Conservation (phyloP, 2,329 filamentous ascomycete genomes). For the Alternaria metachromatica region DNA sequence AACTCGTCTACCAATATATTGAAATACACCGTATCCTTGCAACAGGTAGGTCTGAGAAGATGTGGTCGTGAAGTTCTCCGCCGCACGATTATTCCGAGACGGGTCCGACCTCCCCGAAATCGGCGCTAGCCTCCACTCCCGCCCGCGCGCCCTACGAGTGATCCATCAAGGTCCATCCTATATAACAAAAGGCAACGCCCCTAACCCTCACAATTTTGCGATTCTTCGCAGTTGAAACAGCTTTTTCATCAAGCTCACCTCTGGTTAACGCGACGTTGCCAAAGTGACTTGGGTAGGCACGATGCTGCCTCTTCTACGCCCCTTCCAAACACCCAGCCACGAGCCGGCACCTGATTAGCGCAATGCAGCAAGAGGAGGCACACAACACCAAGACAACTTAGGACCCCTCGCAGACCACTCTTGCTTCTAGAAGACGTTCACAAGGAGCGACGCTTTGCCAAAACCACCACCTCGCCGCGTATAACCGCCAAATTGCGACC, state of each 20-base stretch:
- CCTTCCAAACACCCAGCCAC: not conserved
- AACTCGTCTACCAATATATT: not conserved
- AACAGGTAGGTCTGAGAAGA: not conserved
- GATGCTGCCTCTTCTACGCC: not conserved
- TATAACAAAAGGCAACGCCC: not conserved
- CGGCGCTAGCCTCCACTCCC: conserved; percentile 2
- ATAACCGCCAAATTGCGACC: not conserved
- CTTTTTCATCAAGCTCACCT: accelerated
- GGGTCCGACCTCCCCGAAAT: not conserved
- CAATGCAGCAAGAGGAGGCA: not conserved
- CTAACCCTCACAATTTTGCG: not conserved
- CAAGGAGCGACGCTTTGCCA: not conserved
- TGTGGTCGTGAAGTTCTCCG: not conserved
- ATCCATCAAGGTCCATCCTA: not conserved
- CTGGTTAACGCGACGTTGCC: not conserved
- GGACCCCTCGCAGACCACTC: not conserved
- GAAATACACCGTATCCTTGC: not conserved
- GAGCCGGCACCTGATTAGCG: not conserved
- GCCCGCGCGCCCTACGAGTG: conserved; percentile 1
- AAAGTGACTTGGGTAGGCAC: not conserved
- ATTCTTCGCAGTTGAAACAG: not conserved
- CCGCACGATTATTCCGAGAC: not conserved
- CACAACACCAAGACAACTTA: not conserved
- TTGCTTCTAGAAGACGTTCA: not conserved
- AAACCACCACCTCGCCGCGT: not conserved